Evolutionary conservation across 2,329 filamentous ascomycete genomes (phyloP).

Genomic region (Penicillium sp.): DNA sequence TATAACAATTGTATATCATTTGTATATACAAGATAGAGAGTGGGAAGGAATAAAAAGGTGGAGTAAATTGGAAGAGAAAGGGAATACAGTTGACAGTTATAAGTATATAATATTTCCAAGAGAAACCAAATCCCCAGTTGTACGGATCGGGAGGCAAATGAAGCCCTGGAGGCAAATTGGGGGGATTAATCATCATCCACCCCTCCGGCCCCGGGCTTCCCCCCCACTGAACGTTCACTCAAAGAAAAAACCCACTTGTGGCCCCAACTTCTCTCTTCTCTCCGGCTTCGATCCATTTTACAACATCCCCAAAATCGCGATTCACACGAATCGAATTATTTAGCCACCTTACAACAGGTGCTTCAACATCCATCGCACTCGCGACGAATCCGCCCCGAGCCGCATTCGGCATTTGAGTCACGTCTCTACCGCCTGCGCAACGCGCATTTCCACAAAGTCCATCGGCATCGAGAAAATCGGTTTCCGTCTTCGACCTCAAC

Average conservation of each 20-base stretch:
- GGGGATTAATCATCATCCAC: conserved; percentile 23
- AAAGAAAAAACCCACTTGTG: conserved; percentile 23
- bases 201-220: conserved; percentile 9
- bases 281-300: conserved; percentile 4
- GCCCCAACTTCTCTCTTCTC: conserved; percentile 4
- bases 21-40: background rate
- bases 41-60: background rate
- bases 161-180: background rate
- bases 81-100: background rate
- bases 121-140: background rate
- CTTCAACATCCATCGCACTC: background rate
- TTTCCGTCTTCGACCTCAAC: conserved; percentile 3
- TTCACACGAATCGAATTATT: background rate
- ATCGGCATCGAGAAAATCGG: background rate
- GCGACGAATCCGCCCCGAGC: conserved; percentile 12
- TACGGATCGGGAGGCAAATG: conserved; percentile 3
- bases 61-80: background rate
- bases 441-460: conserved; percentile 13
- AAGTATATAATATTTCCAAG: background rate
- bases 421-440: conserved; percentile 12
- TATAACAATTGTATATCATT: background rate
- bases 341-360: background rate
- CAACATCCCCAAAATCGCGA: background rate
- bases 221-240: conserved; percentile 14
- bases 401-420: conserved; percentile 24